Conservation (phyloP, 371 early-diverging fungal species). For the Mucor irregularis region DNA sequence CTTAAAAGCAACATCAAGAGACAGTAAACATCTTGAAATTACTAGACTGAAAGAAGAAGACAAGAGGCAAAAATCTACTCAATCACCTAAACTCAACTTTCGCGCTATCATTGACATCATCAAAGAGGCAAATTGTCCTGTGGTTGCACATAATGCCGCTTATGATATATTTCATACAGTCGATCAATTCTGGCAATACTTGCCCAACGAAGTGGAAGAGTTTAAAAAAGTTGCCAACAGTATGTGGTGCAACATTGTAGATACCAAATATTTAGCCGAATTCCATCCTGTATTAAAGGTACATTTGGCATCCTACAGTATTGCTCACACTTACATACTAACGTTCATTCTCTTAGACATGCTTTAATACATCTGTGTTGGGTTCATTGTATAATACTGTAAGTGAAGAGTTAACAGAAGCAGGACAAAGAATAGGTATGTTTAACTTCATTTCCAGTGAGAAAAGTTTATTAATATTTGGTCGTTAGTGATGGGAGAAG, state of each 20-base stretch:
- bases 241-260: slow-evolving; percentile 60
- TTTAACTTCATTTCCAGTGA: not conserved
- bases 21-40: slow-evolving; percentile 38
- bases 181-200: slow-evolving; percentile 70
- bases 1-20: slow-evolving; percentile 32
- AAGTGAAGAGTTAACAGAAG: slow-evolving; percentile 23
- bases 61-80: slow-evolving; percentile 12
- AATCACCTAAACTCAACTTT: slow-evolving; percentile 62
- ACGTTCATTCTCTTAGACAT: slow-evolving; percentile 11
- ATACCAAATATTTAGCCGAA: slow-evolving; percentile 59
- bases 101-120: slow-evolving; percentile 78
- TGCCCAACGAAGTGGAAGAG: slow-evolving; percentile 62
- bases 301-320: not conserved
- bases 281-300: slow-evolving; percentile 50
- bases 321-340: not conserved
- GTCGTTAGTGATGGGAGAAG: slow-evolving; percentile 29
- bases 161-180: slow-evolving; percentile 77
- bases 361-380: slow-evolving; percentile 30
- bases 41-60: slow-evolving; percentile 39
- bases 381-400: slow-evolving; percentile 39
- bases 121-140: slow-evolving; percentile 64
- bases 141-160: slow-evolving; percentile 83
- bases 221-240: slow-evolving; percentile 54
- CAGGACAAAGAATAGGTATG: slow-evolving; percentile 49
- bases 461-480: not conserved